Conservation (phyloP, 2,329 filamentous ascomycete genomes). For the Trichoderma afroharzianum region DNA sequence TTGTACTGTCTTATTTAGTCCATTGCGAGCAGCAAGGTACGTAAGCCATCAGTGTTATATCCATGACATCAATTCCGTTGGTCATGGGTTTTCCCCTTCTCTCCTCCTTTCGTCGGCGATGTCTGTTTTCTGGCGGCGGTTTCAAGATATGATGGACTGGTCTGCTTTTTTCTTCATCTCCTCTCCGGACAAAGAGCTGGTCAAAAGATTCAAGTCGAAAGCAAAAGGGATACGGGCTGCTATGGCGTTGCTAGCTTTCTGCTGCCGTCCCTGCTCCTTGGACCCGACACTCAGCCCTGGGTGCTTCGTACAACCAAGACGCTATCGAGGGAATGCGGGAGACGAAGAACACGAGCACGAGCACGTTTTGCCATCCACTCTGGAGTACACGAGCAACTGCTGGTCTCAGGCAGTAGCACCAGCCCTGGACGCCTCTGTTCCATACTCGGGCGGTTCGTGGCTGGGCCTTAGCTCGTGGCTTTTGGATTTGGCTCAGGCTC, state of each 20-base stretch:
- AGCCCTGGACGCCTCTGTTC: background rate
- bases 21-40: background rate
- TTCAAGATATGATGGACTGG: background rate
- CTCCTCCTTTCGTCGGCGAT: background rate
- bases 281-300: background rate
- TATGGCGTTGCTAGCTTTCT: background rate
- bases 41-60: background rate
- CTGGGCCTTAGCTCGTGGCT: background rate
- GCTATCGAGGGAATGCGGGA: background rate
- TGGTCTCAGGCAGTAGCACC: background rate
- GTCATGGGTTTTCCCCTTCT: background rate
- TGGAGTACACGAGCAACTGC: background rate
- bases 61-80: background rate
- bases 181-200: background rate
- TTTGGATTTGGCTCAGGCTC: background rate
- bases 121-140: background rate
- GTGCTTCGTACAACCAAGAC: background rate
- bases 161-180: background rate
- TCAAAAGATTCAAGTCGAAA: background rate
- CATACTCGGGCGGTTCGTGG: background rate
- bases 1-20: background rate
- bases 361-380: background rate
- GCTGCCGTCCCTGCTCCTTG: background rate
- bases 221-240: background rate
- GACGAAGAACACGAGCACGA: background rate